phyloP scores from a whole-genome alignment of 176 grass and related monocot species.

The Eragrostis nindensis region DNA sequence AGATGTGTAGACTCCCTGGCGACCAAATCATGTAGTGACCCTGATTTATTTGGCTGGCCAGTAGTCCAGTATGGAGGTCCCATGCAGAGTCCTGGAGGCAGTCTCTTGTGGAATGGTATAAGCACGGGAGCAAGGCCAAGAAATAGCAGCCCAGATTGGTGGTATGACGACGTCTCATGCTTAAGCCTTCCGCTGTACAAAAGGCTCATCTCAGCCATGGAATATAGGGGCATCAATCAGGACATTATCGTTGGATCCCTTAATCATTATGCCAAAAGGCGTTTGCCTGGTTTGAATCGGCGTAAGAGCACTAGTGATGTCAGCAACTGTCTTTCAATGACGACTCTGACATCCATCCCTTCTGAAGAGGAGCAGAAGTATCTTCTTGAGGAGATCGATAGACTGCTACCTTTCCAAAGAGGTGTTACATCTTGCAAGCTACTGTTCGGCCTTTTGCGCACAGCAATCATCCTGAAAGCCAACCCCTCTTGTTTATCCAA shows the following conservation, averaged over 20 bases:
- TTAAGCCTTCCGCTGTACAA: constrained; percentile 77
- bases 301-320: constrained; percentile 63
- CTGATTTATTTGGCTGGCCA: constrained; percentile 60
- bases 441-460: constrained; percentile 77
- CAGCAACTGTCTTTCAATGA: constrained; percentile 50
- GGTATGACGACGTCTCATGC: constrained; percentile 83
- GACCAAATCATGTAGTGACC: constrained; percentile 61
- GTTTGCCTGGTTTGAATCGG: constrained; percentile 78
- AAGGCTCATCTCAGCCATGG: constrained; percentile 74
- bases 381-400: constrained; percentile 90
- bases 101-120: constrained; percentile 92
- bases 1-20: constrained; percentile 72
- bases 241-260: constrained; percentile 73
- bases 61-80: constrained; percentile 55
- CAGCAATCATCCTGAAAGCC: constrained; percentile 76
- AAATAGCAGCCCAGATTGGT: constrained; percentile 76
- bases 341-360: constrained; percentile 44
- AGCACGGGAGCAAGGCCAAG: constrained; percentile 67
- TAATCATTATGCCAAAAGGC: constrained; percentile 74
- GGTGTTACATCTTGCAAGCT: constrained; percentile 70
- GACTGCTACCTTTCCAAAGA: constrained; percentile 75
- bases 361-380: constrained; percentile 82
- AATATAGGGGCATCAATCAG: constrained; percentile 65
- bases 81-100: constrained; percentile 73
- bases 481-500: constrained; percentile 63